Percentiles rank a stretch among this genome's conserved stretches.
These are phyloP conservation scores for Colletotrichum acutatum DNA, from an alignment of 2,329 filamentous ascomycete species.

Conservation along the genomic window DNA sequence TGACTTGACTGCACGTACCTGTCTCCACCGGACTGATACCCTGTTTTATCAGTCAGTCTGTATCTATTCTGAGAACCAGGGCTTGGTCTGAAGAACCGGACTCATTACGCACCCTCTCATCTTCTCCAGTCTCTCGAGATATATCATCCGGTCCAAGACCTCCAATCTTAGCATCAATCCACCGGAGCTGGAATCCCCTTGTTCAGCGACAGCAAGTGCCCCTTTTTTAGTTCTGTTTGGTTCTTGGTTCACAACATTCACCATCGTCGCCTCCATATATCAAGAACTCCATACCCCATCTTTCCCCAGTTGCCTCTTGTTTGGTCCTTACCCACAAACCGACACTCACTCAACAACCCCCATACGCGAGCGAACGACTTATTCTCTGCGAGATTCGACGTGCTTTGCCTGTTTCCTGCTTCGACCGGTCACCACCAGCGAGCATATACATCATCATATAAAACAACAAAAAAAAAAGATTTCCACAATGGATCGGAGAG, in stretches of 20 bases:
- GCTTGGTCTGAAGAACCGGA: conserved; percentile 29
- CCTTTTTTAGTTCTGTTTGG: background rate
- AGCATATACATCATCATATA: background rate
- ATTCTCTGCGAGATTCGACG: conserved; percentile 32
- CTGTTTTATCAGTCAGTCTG: conserved; percentile 19
- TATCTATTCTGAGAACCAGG: conserved; percentile 32
- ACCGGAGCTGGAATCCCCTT: conserved; percentile 34
- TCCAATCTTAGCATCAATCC: conserved; percentile 10
- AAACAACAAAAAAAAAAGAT: background rate
- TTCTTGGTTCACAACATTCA: background rate
- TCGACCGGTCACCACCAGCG: conserved; percentile 9
- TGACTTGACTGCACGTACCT: conserved; percentile 6
- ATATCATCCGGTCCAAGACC: conserved; percentile 34
- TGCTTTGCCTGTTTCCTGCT: background rate
- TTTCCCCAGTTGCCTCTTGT: background rate
- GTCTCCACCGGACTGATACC: conserved; percentile 34
- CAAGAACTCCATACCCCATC: background rate
- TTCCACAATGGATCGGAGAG: conserved; percentile 27
- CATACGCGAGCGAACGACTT: conserved; percentile 14
- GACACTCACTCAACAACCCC: conserved; percentile 13
- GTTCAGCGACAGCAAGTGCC: conserved; percentile 20
- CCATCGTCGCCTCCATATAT: conserved; percentile 12
- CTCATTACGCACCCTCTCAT: background rate
- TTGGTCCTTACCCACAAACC: background rate
- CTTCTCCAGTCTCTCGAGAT: conserved; percentile 1